These are phyloP conservation scores for Beta corolliflora DNA, from an alignment of 179 eudicot genomes.

Conservation along the genomic window DNA sequence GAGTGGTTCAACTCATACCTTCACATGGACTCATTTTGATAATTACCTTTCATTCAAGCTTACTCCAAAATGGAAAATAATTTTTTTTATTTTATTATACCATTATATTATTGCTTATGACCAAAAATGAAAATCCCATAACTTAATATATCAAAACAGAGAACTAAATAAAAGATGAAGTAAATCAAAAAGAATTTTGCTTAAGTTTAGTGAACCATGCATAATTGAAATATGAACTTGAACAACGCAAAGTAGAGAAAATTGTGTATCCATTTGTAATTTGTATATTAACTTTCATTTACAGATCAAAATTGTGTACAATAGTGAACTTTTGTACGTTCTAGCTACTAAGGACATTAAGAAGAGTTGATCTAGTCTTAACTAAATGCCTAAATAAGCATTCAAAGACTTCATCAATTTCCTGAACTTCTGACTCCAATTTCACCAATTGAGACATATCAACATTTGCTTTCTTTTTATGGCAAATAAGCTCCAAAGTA, in stretches of 20 bases:
- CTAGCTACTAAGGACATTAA: too few species aligned
- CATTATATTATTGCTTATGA: too few species aligned
- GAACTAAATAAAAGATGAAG: too few species aligned
- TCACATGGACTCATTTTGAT: background rate
- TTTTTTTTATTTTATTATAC: background rate
- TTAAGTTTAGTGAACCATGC: too few species aligned
- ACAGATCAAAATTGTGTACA: too few species aligned
- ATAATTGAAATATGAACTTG: too few species aligned
- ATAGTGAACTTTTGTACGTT: too few species aligned
- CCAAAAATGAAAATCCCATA: background rate
- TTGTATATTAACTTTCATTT: too few species aligned
- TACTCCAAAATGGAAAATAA: background rate
- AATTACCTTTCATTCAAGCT: background rate
- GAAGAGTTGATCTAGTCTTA: background rate
- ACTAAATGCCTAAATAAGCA: conserved; percentile 40
- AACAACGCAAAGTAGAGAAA: too few species aligned
- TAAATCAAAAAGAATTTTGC: too few species aligned
- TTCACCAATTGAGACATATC: conserved; percentile 17
- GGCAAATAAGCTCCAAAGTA: background rate
- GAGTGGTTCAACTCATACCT: background rate
- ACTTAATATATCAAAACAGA: background rate
- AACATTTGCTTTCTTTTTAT: background rate
- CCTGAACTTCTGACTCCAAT: conserved; percentile 35
- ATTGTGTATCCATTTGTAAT: too few species aligned
- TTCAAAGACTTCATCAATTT: conserved; percentile 33